These are phyloP conservation scores for Polyporus arcularius DNA, from an alignment of 768 basidiomycete genomes.

Conservation along the genomic window DNA sequence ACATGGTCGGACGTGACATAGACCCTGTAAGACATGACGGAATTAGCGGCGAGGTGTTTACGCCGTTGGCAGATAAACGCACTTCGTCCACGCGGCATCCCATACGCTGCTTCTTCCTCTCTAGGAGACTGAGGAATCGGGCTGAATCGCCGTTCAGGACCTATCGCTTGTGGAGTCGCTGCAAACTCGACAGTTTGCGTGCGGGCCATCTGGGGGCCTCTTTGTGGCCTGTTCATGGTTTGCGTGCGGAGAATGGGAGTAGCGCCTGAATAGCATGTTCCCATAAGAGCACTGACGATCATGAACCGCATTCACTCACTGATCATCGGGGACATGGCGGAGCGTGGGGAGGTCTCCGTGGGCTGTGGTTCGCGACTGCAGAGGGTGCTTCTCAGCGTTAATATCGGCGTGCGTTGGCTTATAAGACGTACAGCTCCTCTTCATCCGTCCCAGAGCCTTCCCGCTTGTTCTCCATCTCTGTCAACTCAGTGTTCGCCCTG, in stretches of 20 bases:
- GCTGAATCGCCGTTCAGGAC: slow-evolving; percentile 23
- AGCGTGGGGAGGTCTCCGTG: slow-evolving; percentile 10
- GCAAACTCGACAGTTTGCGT: slow-evolving; percentile 58
- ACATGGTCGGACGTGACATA: slow-evolving; percentile 21
- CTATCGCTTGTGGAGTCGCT: slow-evolving; percentile 31
- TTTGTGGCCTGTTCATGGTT: slow-evolving; percentile 11
- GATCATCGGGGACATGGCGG: slow-evolving; percentile 1
- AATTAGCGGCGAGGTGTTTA: background rate
- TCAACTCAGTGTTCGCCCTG: slow-evolving; percentile 1
- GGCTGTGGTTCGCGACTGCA: slow-evolving; percentile 10
- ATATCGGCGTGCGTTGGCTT: slow-evolving; percentile 4
- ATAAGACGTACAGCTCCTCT: slow-evolving; percentile 10
- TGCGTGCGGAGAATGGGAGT: slow-evolving; percentile 12
- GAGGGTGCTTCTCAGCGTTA: slow-evolving; percentile 17
- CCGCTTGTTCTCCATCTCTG: slow-evolving; percentile 2
- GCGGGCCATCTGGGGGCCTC: slow-evolving; percentile 32
- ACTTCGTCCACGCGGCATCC: slow-evolving; percentile 25
- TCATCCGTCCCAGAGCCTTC: background rate
- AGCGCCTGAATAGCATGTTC: background rate
- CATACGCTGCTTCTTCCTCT: slow-evolving; percentile 1
- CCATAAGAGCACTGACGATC: background rate
- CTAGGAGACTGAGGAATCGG: slow-evolving; percentile 8
- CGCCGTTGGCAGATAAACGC: slow-evolving; percentile 1
- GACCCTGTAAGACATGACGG: slow-evolving; percentile 19
- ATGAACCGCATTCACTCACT: slow-evolving; percentile 11